Evolutionary conservation across 1,284 basidiomycete genomes (phyloP).

Genomic region (Porogramme epimiltina): DNA sequence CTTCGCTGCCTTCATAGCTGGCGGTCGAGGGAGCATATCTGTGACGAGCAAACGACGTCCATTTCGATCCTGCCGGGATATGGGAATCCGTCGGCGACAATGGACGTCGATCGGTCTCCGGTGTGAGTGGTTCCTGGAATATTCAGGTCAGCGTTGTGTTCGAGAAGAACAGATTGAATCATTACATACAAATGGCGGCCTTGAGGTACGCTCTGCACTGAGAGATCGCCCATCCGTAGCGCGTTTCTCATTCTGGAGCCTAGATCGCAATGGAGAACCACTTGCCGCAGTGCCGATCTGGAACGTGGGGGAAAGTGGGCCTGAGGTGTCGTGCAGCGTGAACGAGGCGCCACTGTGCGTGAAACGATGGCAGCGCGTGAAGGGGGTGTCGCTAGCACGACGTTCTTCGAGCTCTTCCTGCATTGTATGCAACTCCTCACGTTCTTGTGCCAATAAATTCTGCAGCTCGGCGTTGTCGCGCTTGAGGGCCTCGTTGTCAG

Average conservation of each 20-base stretch:
- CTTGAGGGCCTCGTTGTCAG: slow-evolving; percentile 81
- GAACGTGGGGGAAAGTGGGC: slow-evolving; percentile 31
- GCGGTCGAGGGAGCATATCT: slow-evolving; percentile 42
- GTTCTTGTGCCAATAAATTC: slow-evolving; percentile 67
- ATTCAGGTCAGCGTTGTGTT: neutral
- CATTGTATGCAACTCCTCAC: slow-evolving; percentile 73
- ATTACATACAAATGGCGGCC: slow-evolving; percentile 46
- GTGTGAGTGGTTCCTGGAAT: slow-evolving; percentile 62
- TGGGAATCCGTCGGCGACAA: slow-evolving; percentile 58
- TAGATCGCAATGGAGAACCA: slow-evolving; percentile 24
- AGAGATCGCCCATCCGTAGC: slow-evolving; percentile 27
- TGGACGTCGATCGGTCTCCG: slow-evolving; percentile 57
- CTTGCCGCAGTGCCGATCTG: slow-evolving; percentile 31
- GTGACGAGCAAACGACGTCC: slow-evolving; percentile 39
- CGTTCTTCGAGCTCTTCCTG: slow-evolving; percentile 79
- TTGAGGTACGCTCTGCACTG: slow-evolving; percentile 30
- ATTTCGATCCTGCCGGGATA: slow-evolving; percentile 42
- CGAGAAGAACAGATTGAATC: neutral
- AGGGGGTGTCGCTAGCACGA: slow-evolving; percentile 44
- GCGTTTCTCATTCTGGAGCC: slow-evolving; percentile 17
- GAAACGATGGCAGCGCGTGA: slow-evolving; percentile 24
- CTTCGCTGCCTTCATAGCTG: slow-evolving; percentile 47
- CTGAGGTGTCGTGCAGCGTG: slow-evolving; percentile 16
- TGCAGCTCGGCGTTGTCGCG: slow-evolving; percentile 81
- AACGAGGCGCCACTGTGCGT: slow-evolving; percentile 26